Evolutionary conservation across 768 basidiomycete species (phyloP).

Genomic region (Amanita fuliginea): DNA sequence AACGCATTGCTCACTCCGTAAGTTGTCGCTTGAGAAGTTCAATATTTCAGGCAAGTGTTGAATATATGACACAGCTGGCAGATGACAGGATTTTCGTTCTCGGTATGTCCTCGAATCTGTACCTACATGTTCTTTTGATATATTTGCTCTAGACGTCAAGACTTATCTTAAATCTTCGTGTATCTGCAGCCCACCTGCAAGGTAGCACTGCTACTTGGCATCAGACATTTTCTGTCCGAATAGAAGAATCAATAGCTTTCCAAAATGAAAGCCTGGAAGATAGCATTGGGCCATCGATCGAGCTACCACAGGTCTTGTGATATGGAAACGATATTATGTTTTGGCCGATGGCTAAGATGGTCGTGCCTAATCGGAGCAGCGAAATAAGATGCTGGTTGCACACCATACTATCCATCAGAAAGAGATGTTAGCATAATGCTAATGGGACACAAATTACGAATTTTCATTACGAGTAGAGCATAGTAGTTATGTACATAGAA

Average conservation of each 20-base stretch:
- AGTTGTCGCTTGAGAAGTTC: neutral
- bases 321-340: too few relatives aligned
- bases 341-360: too few relatives aligned
- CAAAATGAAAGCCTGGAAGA: neutral
- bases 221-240: neutral
- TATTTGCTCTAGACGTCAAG: neutral
- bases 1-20: neutral
- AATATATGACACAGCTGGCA: neutral
- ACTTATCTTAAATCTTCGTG: slow-evolving; percentile 1
- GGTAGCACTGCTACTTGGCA: neutral
- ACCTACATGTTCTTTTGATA: neutral
- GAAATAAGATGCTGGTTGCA: too few relatives aligned
- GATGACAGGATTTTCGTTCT: neutral
- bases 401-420: too few relatives aligned
- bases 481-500: too few relatives aligned
- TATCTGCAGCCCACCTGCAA: neutral
- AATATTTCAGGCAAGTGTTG: neutral
- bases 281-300: too few relatives aligned
- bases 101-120: neutral
- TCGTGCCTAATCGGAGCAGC: too few relatives aligned
- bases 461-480: too few relatives aligned
- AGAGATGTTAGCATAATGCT: too few relatives aligned
- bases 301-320: too few relatives aligned
- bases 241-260: neutral
- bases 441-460: too few relatives aligned